phyloP scores from a whole-genome alignment of 2,329 filamentous ascomycete genomes.

The Colletotrichum cuscutae region DNA sequence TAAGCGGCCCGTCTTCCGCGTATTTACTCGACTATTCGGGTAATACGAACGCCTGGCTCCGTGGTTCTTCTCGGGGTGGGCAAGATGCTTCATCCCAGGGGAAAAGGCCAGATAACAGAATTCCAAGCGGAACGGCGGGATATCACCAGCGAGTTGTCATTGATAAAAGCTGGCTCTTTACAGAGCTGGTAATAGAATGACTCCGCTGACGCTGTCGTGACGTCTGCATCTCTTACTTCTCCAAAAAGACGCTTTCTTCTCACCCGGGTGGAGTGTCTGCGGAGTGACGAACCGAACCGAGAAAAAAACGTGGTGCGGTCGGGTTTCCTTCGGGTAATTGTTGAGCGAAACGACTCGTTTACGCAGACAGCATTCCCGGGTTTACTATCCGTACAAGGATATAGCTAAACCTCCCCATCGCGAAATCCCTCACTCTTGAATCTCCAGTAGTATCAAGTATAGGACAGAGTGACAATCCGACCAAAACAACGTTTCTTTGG shows the following conservation, averaged over 20 bases:
- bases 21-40: conserved; percentile 15
- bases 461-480: too few species aligned
- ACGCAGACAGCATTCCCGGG: background rate
- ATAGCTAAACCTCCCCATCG: conserved; percentile 14
- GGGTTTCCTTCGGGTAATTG: conserved; percentile 31
- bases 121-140: background rate
- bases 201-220: background rate
- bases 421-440: conserved; percentile 15
- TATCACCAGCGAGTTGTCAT: background rate
- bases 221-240: background rate
- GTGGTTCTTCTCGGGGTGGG: conserved; percentile 9
- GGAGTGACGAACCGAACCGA: conserved; percentile 9
- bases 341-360: background rate
- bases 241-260: background rate
- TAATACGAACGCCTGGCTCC: conserved; percentile 15
- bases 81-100: background rate
- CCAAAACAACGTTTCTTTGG: background rate
- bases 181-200: background rate
- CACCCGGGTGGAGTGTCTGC: background rate
- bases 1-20: conserved; percentile 26
- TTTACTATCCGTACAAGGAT: conserved; percentile 1
- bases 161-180: background rate
- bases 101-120: background rate
- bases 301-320: background rate
- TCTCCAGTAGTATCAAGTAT: background rate